Base-by-base conservation (phyloP, 2,329 filamentous ascomycete species). In the Claviceps lovelessii region DNA sequence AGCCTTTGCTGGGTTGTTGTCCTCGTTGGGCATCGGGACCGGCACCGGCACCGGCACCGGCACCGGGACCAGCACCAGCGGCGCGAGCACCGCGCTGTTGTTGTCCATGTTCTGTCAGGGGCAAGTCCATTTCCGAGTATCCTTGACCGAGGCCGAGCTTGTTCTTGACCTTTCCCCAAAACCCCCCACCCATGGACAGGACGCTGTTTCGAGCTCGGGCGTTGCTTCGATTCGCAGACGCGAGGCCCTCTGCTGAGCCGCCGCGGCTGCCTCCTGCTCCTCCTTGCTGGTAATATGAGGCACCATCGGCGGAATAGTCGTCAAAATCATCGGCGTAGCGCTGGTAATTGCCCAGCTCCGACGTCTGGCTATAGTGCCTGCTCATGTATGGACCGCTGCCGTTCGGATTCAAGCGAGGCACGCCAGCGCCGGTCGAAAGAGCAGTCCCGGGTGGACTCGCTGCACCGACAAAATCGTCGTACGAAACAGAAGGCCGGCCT, bases 81-180 rank as follows among this genome's bases (percentile, higher is more conserved):
- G 62, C 55, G 4, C 62, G 62, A 51, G 63, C 63, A 11, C 61
- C 63, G 54, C 68, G 64, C n/a, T 65, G 80, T 49, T 65, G 80
- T 49, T 67, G 68, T 29, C 73, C 71, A 0, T 85, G 73, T 67
- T 97, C 89, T 5, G 91, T 97, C 69, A 98, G 76, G 15, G 93
- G 93, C 54, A 98, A 76, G 67, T 98, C 91, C 93, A 98, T 98
- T 72, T 97, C 93, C 39, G 91, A 96, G 70, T 98, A 97, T 59
- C 85, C 80, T 62, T 86, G 79, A 28, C 82, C 85, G 83, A 95
- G 90, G 53, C 93, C 91, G 58, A 98, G 73, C 77, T 86, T 89
- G 67, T 86, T 90, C 75, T 95, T 97, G 46, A 91, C 86, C 64
- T 80, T 84, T 48, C 90, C 93, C 64, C 96, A 75, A 58, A 97